Evolutionary conservation across 495 filamentous ascomycete genomes (phyloP), one percentile per base, ranked within the genome.

Genomic region (Letharia columbiana): DNA sequence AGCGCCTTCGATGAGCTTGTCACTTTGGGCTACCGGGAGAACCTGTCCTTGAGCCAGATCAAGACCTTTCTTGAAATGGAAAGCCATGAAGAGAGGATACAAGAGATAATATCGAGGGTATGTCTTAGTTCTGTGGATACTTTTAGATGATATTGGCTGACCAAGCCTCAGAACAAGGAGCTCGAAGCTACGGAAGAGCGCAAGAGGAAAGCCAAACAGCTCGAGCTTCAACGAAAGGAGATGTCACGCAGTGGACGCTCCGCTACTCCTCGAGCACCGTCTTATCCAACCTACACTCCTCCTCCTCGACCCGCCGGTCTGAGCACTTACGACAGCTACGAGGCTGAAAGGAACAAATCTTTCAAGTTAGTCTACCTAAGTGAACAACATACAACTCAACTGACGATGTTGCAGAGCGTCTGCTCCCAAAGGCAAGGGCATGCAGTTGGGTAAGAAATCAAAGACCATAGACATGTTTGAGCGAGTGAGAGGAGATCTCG

Each of bases 1-100:
- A 91, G 89, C 74, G 94, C 94, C 57, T 98, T 96, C 73, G 94
- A 98, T 73, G 94, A 98, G 76, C 80, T 98, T 68, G 92, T 98
- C 62, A 96, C 91, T 2, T 78, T 95, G 70, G 94, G 94, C 10
- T 98, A 98, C 75, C 78, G 95, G 73, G 94, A 98, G 80, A 98
- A 98, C 73, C 80, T 98, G 62, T 92, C 92, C 35, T 81, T 98
- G 42, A 88, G 84, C 71, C 94, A 98, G 79, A 97, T 98, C 79
- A 96, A 93, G 82, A 96, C 94, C 0, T 98, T 98, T 80, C 72
- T 98, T 69, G 94, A 98, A 75, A 98, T 98, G 94, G 95, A 98
- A 78, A 91, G 87, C 77, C 94, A 98, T 72, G 95, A 98, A 78
- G 94, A 98, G 82, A 86, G 94, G 71, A 96, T 98, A 65, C 94